These are phyloP conservation scores for Mortierella sp. DNA, from an alignment of 371 early-diverging fungal genomes.

Conservation along the genomic window DNA sequence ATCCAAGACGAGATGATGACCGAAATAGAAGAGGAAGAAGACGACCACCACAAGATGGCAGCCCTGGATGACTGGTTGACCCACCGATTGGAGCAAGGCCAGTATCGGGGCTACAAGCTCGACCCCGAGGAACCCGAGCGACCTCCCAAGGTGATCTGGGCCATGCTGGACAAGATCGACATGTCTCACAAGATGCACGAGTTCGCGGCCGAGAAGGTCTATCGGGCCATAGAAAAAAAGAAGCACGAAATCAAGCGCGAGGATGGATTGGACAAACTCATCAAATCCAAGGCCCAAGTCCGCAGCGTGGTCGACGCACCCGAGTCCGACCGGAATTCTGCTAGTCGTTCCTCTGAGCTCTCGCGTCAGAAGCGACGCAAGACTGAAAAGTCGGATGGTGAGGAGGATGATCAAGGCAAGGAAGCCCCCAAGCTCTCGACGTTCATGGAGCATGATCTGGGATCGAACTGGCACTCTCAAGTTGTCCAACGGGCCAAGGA, in stretches of 20 bases:
- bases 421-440: conserved; percentile 5
- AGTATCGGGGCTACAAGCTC: neutral
- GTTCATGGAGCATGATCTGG: conserved; percentile 14
- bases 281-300: conserved; percentile 3
- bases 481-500: conserved; percentile 14
- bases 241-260: neutral
- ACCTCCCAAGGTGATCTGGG: conserved; percentile 10
- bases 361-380: conserved; percentile 2
- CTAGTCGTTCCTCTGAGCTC: neutral
- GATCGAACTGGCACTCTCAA: conserved; percentile 4
- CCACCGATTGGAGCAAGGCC: conserved; percentile 8
- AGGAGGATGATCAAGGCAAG: neutral
- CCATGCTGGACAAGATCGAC: conserved; percentile 16
- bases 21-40: conserved; percentile 9
- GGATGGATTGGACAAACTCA: neutral
- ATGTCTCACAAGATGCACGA: conserved; percentile 6
- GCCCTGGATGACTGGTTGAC: conserved; percentile 15
- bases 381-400: neutral
- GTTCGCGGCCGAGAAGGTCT: conserved; percentile 11
- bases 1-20: conserved; percentile 15
- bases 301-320: neutral
- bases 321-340: neutral
- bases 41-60: conserved; percentile 15
- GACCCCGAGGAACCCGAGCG: conserved; percentile 13
- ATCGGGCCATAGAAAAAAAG: conserved; percentile 2